These are phyloP conservation scores for Suillus subaureus DNA, from an alignment of 768 basidiomycete genomes.

Conservation along the genomic window DNA sequence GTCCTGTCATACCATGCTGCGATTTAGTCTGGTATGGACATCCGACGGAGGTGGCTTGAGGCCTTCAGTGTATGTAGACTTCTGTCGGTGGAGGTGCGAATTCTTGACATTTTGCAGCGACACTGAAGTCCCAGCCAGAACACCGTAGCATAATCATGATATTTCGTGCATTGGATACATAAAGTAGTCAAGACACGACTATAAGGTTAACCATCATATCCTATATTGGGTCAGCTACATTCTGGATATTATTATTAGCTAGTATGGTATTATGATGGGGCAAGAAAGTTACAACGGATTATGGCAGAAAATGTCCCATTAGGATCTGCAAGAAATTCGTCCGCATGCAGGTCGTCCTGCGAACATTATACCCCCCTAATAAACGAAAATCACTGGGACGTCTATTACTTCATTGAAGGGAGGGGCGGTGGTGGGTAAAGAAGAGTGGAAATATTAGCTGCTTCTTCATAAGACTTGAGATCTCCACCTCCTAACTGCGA, in stretches of 20 bases:
- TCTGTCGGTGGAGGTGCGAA: not conserved
- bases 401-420: too few species aligned
- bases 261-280: not conserved
- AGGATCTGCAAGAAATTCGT: not conserved
- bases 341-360: not conserved
- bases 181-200: too few species aligned
- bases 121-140: too few species aligned
- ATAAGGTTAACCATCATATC: not conserved
- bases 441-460: constrained; percentile 20
- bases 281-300: not conserved
- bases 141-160: too few species aligned
- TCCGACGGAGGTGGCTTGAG: not conserved
- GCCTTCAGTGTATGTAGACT: not conserved
- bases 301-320: not conserved
- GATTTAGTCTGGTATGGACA: too few species aligned
- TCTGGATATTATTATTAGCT: too few species aligned
- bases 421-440: constrained; percentile 15
- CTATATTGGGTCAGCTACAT: not conserved
- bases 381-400: not conserved
- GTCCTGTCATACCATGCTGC: too few species aligned
- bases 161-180: too few species aligned
- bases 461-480: constrained; percentile 18
- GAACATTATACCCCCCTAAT: not conserved
- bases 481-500: constrained; percentile 25
- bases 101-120: not conserved